Base-by-base conservation (phyloP, 2,329 filamentous ascomycete species). In the Ophiostoma tasmaniense region DNA sequence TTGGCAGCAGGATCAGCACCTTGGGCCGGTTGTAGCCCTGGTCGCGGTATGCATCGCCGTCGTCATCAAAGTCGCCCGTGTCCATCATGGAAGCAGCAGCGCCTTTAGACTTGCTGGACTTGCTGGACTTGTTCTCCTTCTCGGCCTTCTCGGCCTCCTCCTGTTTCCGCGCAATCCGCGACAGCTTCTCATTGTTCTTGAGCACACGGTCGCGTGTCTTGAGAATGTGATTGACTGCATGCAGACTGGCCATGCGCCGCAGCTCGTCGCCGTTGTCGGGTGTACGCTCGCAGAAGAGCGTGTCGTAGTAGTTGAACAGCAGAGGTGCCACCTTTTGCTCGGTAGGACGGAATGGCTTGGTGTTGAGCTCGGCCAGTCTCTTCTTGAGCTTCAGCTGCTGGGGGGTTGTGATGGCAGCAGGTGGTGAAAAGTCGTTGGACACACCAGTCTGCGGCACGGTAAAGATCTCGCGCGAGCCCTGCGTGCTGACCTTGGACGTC, bases 1-100 rank as follows among this genome's bases (percentile, higher is more conserved):
- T 98, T 3, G 95, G 94, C 0, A 97, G 82, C 22, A 99, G 83
- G 77, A 98, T 91, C 25, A 99, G 84, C 7, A 97, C 89, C 76
- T 98, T 98, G 8, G 95, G 95, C 5, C 95, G 84, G 0, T 94
- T 97, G 78, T 97, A 99, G 0, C 95, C 95, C 79, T 99, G 95
- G 73, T 99, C 95, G 72, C 93, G 87, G 22, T 93, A 82, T 73
- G 97, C 92, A 4, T 90, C 80, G 50, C 91, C 83, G 67, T 89
- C 87, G 74, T 88, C 89, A 45, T 67, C 69, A 17, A 50, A 52
- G 22, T 30, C 10, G 28, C 13, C 22, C 35, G 97, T 94, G 72
- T 92, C 93, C 4, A 91, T 80, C 42, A 45, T 45, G 17, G 42
- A 45, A 45, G 42, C 20, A 45, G 42, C 20, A 42, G 91, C 89